These are phyloP conservation scores for Lachancea waltii DNA, from an alignment of 805 yeast species.

Conservation along the genomic window DNA sequence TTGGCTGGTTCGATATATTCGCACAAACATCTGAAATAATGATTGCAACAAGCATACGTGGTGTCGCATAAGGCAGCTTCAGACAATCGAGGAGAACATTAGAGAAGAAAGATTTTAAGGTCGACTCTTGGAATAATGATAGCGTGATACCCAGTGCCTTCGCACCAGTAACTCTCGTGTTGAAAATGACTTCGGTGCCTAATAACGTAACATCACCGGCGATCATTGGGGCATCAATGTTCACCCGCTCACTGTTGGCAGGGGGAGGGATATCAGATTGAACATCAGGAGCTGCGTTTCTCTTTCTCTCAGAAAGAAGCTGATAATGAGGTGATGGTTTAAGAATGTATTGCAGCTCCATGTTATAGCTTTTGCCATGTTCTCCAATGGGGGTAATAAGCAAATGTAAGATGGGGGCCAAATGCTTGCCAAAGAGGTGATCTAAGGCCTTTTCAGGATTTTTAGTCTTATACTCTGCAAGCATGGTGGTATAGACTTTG, in stretches of 20 bases:
- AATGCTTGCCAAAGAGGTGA: slow-evolving; percentile 47
- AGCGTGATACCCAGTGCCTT: slow-evolving; percentile 64
- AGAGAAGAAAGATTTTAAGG: slow-evolving; percentile 36
- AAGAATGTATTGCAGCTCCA: slow-evolving; percentile 69
- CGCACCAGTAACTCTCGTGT: slow-evolving; percentile 72
- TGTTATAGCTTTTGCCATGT: slow-evolving; percentile 77
- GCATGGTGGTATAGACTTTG: slow-evolving; percentile 50
- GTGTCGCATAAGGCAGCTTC: slow-evolving; percentile 67
- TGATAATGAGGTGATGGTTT: slow-evolving; percentile 55
- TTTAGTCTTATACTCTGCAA: slow-evolving; percentile 39
- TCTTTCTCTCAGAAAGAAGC: slow-evolving; percentile 29
- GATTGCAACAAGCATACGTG: slow-evolving; percentile 63
- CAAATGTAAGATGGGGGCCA: slow-evolving; percentile 54
- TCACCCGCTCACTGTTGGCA: slow-evolving; percentile 54
- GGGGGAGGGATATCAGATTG: slow-evolving; percentile 41
- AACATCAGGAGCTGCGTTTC: slow-evolving; percentile 20
- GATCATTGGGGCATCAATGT: slow-evolving; percentile 89
- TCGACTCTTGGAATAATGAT: slow-evolving; percentile 41
- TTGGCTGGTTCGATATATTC: slow-evolving; percentile 16
- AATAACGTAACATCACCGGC: slow-evolving; percentile 86
- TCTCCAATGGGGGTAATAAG: slow-evolving; percentile 93
- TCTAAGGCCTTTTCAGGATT: slow-evolving; percentile 41
- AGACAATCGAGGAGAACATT: slow-evolving; percentile 37
- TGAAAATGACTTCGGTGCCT: slow-evolving; percentile 65
- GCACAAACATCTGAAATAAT: slow-evolving; percentile 63